A percentile compares a stretch with the other conserved stretches of the same genome.
Conservation (phyloP, 306 rosid species). For the Sicyos baderoa region DNA sequence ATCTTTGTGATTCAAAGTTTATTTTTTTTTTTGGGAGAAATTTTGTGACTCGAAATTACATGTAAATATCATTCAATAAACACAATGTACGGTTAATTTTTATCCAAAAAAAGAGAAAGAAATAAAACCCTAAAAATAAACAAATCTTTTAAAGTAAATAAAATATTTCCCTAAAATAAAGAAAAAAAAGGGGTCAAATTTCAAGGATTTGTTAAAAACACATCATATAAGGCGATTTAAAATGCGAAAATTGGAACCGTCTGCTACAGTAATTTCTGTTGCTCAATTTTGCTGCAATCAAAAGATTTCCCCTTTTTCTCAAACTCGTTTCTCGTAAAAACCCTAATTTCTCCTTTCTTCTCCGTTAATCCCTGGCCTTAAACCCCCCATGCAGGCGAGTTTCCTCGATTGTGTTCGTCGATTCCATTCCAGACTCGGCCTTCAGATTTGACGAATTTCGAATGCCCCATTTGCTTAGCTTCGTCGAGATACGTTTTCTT, state of each 20-base stretch:
- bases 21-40: too few relatives aligned
- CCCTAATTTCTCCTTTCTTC: constrained; percentile 17
- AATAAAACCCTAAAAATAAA: too few relatives aligned
- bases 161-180: too few relatives aligned
- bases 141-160: too few relatives aligned
- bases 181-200: neutral
- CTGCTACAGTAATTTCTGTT: constrained; percentile 12
- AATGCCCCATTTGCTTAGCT: neutral
- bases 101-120: too few relatives aligned
- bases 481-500: constrained; percentile 6
- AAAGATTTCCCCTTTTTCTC: neutral
- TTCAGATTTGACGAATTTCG: constrained; percentile 1
- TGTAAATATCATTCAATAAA: too few relatives aligned
- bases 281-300: neutral
- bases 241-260: constrained; percentile 5
- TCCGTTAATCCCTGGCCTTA: constrained; percentile 11
- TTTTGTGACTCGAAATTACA: too few relatives aligned
- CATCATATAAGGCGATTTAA: neutral
- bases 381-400: constrained; percentile 15
- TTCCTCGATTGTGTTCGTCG: constrained; percentile 10
- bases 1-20: too few relatives aligned
- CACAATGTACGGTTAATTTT: too few relatives aligned
- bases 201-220: neutral
- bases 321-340: constrained; percentile 7
- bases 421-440: neutral